Conservation (phyloP, 2,329 filamentous ascomycete species). For the Clarireedia sp. region DNA sequence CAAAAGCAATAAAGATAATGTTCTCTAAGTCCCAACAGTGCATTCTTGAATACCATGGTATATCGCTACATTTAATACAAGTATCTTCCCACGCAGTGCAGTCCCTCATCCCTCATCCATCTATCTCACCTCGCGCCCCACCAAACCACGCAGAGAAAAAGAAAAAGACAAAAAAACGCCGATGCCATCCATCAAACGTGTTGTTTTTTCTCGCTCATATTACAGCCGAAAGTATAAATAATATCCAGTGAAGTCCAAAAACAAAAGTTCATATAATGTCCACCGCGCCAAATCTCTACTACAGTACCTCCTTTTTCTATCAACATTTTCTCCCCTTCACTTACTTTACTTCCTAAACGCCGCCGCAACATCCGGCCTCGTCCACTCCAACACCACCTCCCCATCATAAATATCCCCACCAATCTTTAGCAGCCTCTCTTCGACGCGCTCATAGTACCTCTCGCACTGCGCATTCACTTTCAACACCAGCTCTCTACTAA, state of each 20-base stretch:
- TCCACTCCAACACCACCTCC: conserved; percentile 59
- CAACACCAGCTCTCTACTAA: conserved; percentile 42
- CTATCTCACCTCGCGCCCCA: conserved; percentile 24
- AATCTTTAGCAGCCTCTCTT: conserved; percentile 50
- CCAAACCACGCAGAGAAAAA: no score
- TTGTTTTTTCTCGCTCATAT: conserved; percentile 8
- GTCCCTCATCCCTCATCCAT: conserved; percentile 36
- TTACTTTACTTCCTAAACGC: conserved; percentile 39
- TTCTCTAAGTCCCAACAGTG: no score
- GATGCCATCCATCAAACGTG: conserved; percentile 37
- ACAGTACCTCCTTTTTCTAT: no score
- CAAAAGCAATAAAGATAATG: no score
- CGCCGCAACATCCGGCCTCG: conserved; percentile 52
- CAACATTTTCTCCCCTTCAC: background rate
- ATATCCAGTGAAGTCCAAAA: background rate
- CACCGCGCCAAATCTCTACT: background rate
- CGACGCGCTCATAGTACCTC: conserved; percentile 53
- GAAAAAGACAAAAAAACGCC: conserved; percentile 33
- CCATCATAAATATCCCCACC: conserved; percentile 57
- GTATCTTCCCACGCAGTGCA: background rate
- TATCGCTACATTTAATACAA: conserved; percentile 3
- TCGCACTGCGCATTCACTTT: conserved; percentile 55
- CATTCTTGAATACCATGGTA: conserved; percentile 7
- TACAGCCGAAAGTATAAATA: conserved; percentile 8
- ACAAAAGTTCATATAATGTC: background rate